Evolutionary conservation across 2,329 filamentous ascomycete species (phyloP), one percentile per base, ranked within the genome.

Genomic region (Colletotrichum liriopes): DNA sequence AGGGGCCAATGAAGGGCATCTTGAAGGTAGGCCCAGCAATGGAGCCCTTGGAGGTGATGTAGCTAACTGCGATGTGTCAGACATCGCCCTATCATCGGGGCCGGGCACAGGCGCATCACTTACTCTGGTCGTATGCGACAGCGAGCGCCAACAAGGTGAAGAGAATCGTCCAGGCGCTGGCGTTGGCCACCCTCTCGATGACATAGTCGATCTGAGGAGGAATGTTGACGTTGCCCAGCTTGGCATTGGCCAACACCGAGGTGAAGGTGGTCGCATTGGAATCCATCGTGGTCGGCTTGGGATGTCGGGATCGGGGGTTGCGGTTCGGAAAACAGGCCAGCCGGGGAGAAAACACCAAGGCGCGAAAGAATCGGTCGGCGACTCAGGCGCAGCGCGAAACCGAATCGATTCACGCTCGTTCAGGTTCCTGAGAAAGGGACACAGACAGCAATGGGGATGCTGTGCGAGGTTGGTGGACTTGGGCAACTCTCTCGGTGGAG

Each of bases 1-100:
- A 98, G 6, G 96, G 96, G n/a, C 96, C 96, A 82, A 98, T 95
- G 79, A 96, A 96, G 52, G 94, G 94, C 71, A 92, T 86, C 84
- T 96, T 96, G 87, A 89, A 93, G 55, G 88, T 77, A 37, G 94
- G 93, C 49, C 94, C 94, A 63, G 88, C 90, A 78, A 96, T 95
- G 35, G 89, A 88, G 71, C 93, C 93, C 82, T 96, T 96, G 77
- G 90, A 90, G 79, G 87, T 86, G 76, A 94, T 86, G 81, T 96
- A 96, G 81, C 89, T 92, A 77, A 93, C 94, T 96, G 78, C 59
- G 45, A 7, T 39, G 26, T 43, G 67, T 71, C 51, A 73, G 62
- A 41, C n/a, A 39, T n/a, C 45, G 41, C 35, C 45, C 26, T 23
- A 51, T 52, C 12, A 41, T 37, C 2, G 18, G 45, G 32, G 43